Conservation (phyloP, 2,329 filamentous ascomycete species). For the Penicillium palitans region DNA sequence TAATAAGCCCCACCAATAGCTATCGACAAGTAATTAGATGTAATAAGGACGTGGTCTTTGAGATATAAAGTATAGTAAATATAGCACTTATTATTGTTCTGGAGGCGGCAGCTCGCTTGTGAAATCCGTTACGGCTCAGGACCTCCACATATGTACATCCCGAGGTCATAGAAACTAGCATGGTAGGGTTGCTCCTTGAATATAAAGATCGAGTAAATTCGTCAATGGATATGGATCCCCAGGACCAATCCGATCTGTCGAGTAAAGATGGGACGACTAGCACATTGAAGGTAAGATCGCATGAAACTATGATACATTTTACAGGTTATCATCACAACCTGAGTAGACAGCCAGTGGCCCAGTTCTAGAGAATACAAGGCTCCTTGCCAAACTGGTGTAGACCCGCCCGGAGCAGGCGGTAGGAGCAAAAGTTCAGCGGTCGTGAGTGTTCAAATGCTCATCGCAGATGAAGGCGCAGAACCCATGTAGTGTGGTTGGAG, state of each 20-base stretch:
- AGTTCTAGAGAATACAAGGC: slow-evolving; percentile 17
- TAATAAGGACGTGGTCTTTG: too few species aligned
- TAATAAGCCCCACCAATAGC: too few species aligned
- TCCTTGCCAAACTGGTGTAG: neutral
- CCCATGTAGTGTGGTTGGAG: neutral
- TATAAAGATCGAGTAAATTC: neutral
- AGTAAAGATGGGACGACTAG: neutral
- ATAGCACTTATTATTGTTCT: too few species aligned
- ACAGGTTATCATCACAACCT: slow-evolving; percentile 9
- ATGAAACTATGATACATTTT: slow-evolving; percentile 22
- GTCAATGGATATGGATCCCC: neutral
- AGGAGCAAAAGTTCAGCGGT: neutral
- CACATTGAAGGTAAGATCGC: neutral
- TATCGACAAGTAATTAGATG: too few species aligned
- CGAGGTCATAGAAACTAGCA: neutral
- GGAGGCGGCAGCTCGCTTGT: too few species aligned
- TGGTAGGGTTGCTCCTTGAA: neutral
- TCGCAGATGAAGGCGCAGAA: neutral
- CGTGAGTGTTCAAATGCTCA: neutral
- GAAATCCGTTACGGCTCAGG: too few species aligned
- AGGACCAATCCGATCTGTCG: neutral
- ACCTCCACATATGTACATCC: neutral
- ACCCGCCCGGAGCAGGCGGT: neutral
- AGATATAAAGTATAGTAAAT: too few species aligned
- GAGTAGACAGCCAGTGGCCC: neutral